Conservation (phyloP, 495 filamentous ascomycete species). For the Recurvomyces mirabilis region DNA sequence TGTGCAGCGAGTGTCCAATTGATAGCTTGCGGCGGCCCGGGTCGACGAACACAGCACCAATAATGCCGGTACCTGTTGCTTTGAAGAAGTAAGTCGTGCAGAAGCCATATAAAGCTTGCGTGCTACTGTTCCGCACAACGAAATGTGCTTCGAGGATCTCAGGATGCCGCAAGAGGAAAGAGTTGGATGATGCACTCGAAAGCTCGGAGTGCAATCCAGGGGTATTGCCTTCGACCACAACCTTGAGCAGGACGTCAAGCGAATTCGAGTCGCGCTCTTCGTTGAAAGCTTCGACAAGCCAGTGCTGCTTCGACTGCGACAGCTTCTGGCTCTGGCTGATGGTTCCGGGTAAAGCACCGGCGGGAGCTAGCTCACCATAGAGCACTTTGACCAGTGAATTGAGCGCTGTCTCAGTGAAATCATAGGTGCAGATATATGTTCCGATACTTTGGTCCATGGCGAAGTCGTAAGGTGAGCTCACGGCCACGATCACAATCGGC, state of each 20-base stretch:
- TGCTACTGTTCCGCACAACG: conserved; percentile 84
- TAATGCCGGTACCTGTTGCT: conserved; percentile 57
- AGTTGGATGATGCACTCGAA: conserved; percentile 54
- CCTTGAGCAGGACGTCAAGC: conserved; percentile 55
- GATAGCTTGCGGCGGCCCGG: conserved; percentile 71
- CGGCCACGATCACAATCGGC: conserved; percentile 71
- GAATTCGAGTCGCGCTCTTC: conserved; percentile 60
- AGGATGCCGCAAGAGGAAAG: conserved; percentile 58
- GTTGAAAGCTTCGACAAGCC: conserved; percentile 80
- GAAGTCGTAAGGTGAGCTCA: conserved; percentile 89
- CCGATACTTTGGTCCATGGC: conserved; percentile 75
- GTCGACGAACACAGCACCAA: conserved; percentile 75
- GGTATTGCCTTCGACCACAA: conserved; percentile 47
- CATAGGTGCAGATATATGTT: conserved; percentile 86
- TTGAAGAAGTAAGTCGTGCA: conserved; percentile 74
- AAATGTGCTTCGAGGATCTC: conserved; percentile 70
- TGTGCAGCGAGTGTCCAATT: conserved; percentile 75
- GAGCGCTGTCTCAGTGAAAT: conserved; percentile 85
- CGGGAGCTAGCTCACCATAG: conserved; percentile 63
- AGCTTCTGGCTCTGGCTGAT: conserved; percentile 73
- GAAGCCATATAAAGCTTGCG: conserved; percentile 77
- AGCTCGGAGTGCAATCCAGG: conserved; percentile 49
- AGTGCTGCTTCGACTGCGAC: conserved; percentile 70
- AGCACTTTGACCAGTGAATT: conserved; percentile 69
- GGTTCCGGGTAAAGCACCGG: conserved; percentile 65